phyloP scores from a whole-genome alignment of 2,329 filamentous ascomycete species.

The Arachnomyces sp. region DNA sequence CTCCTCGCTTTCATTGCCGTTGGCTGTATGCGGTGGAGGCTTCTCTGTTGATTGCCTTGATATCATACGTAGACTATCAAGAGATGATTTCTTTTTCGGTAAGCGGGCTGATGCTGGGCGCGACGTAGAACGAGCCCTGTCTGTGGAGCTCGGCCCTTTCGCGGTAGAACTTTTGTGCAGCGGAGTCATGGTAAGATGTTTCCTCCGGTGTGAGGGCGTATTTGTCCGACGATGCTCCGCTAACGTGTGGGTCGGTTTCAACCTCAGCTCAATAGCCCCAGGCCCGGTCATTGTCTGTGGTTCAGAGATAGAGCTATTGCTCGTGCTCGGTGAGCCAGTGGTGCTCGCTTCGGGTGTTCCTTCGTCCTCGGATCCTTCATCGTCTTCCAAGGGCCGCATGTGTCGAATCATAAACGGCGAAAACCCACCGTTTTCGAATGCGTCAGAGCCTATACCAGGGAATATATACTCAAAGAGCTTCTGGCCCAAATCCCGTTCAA shows the following conservation, averaged over 20 bases:
- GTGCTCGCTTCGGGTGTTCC: slow-evolving; percentile 38
- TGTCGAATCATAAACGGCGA: slow-evolving; percentile 47
- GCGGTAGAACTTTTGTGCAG: slow-evolving; percentile 22
- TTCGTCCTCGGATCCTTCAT: slow-evolving; percentile 39
- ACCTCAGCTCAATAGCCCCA: slow-evolving; percentile 70
- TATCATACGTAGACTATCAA: slow-evolving; percentile 34
- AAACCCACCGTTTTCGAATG: slow-evolving; percentile 42
- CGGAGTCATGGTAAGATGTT: slow-evolving; percentile 29
- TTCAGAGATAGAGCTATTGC: slow-evolving; percentile 36
- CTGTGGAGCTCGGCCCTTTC: slow-evolving; percentile 11
- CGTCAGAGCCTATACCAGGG: slow-evolving; percentile 62
- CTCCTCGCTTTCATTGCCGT: slow-evolving; percentile 25
- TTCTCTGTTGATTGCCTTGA: slow-evolving; percentile 29
- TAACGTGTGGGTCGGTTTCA: slow-evolving; percentile 70
- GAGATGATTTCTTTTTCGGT: slow-evolving; percentile 33
- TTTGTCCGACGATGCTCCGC: slow-evolving; percentile 34
- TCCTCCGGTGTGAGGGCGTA: slow-evolving; percentile 23
- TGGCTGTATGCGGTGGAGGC: slow-evolving; percentile 26
- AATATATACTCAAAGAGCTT: slow-evolving; percentile 97
- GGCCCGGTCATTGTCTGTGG: slow-evolving; percentile 54
- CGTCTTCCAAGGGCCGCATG: slow-evolving; percentile 42
- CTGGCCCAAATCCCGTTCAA: slow-evolving; percentile 87
- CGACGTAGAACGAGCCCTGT: slow-evolving; percentile 10
- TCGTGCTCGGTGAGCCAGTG: slow-evolving; percentile 32
- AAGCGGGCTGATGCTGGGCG: slow-evolving; percentile 22